Conservation (phyloP, 2,329 filamentous ascomycete species). For the Diaporthe capsici region DNA sequence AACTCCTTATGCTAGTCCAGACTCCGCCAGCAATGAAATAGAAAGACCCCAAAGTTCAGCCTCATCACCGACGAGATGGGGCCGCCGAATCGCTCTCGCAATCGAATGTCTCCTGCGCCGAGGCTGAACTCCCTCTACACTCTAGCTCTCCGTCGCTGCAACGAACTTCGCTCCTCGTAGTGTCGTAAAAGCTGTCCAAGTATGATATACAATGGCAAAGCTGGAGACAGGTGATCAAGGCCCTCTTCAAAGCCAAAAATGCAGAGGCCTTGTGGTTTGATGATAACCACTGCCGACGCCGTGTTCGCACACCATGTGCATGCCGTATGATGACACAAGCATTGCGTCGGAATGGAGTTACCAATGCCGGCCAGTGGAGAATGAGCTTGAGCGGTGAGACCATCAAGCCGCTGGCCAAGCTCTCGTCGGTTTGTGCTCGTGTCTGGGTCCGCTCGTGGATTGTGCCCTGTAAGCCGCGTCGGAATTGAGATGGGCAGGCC, state of each 20-base stretch:
- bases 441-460: conserved; percentile 1
- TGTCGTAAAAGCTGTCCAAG: conserved; percentile 5
- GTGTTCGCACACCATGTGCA: background rate
- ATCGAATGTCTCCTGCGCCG: conserved; percentile 19
- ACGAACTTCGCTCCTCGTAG: conserved; percentile 17
- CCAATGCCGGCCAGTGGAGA: background rate
- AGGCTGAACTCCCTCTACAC: conserved; percentile 5
- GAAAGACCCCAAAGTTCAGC: conserved; percentile 27
- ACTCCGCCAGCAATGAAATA: conserved; percentile 40
- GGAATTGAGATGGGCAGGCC: background rate
- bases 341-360: background rate
- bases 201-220: conserved; percentile 16
- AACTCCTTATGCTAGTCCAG: conserved; percentile 42
- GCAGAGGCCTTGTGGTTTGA: background rate
- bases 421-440: conserved; percentile 1
- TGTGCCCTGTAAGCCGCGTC: background rate
- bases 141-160: conserved; percentile 21
- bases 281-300: background rate
- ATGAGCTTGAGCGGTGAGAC: background rate
- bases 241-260: background rate
- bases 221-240: background rate
- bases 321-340: background rate
- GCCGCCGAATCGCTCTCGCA: conserved; percentile 21
- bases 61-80: conserved; percentile 22
- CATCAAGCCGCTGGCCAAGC: background rate